Base-by-base conservation (phyloP, 495 filamentous ascomycete genomes). In the Xylaria cubensis region DNA sequence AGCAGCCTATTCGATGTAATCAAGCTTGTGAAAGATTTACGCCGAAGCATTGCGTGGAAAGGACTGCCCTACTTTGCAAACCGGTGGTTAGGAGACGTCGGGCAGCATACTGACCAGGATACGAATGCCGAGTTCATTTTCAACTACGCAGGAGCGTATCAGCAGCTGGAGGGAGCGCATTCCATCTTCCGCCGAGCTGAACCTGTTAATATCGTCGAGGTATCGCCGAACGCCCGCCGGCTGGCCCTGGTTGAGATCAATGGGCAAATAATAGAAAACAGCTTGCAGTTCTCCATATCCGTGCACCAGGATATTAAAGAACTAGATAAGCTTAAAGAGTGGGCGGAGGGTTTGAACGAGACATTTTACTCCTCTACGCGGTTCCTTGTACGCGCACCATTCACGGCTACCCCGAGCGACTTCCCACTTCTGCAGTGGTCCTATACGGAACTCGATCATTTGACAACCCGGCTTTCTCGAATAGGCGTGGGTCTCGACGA, bases 61-160 rank as follows among this genome's bases (percentile, higher is more conserved):
- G 76, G 76, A 12, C 69, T 72, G 0, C 61, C 69, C 0, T 76
- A 78, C 62, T 77, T 80, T 50, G 74, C 77, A 0, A 41, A 74
- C 1, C 81, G 86, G 0, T 79, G 84, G 34, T 44, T 44, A 44
- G 42, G 42, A 13, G 42, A 44, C 42, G 42, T 44, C 42, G 13
- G 13, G 42, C 42, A 44, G 42, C 42, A 44, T 44, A 76, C 87
- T 34, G 79, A 80, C 2, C 70, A 73, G 6, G 81, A 79, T 8
- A 78, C 75, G 32, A 72, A 75, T 10, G 73, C 82, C 46, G 90
- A 91, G 73, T 83, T 91, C 15, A 84, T 82, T 0, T 90, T 91
- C 82, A 91, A 91, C 76, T 91, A 89, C 70, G 83, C 90, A 6
- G 90, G 89, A 1, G 83, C 86, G 62, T 87, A 90, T 70, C 88